Evolutionary conservation across 176 grass and related monocot species (phyloP).

Genomic region (Rhynchospora breviuscula): DNA sequence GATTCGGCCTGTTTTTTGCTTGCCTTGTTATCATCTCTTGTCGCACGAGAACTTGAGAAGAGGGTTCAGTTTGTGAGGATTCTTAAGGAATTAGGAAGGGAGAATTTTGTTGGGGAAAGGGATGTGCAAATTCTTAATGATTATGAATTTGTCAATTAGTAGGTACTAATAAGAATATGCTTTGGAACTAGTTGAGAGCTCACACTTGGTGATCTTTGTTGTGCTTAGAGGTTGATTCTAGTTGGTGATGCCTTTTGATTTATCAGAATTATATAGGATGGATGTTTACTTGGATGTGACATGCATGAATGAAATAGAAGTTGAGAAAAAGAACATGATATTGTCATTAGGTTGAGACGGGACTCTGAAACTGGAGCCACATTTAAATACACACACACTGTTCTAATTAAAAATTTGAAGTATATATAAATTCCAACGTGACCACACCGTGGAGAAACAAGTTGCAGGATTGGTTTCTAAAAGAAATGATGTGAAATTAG

Average conservation of each 20-base stretch:
- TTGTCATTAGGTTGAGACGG: not conserved
- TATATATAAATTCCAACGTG: not conserved
- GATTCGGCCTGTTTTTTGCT: conserved; percentile 23
- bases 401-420: not conserved
- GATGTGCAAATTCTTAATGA: conserved; percentile 57
- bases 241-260: not conserved
- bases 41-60: conserved; percentile 18
- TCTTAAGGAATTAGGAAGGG: conserved; percentile 52
- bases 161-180: conserved; percentile 1
- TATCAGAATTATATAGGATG: not conserved
- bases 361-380: not conserved
- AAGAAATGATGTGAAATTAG: not conserved
- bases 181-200: not conserved
- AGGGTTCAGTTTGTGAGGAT: conserved; percentile 36
- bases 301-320: not conserved
- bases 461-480: not conserved
- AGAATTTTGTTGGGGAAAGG: conserved; percentile 72
- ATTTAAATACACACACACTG: not conserved
- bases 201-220: not conserved
- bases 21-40: conserved; percentile 36
- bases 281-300: no score
- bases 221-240: not conserved
- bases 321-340: not conserved
- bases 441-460: not conserved
- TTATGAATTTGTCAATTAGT: conserved; percentile 63